These are phyloP conservation scores for Ascochyta pisi DNA, from an alignment of 2,329 filamentous ascomycete species.

Conservation along the genomic window DNA sequence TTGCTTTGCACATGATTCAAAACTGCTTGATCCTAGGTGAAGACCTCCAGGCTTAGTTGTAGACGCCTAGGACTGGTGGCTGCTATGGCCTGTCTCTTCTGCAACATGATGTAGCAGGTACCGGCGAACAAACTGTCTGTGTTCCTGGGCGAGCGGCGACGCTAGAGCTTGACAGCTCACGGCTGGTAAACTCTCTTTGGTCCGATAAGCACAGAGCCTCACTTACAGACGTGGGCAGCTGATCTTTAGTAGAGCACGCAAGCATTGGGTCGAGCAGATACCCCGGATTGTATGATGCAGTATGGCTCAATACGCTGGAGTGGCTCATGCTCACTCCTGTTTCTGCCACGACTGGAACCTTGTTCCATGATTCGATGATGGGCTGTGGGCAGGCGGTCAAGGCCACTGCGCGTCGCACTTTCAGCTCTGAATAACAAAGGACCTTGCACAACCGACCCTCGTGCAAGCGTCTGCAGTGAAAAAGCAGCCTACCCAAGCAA, in stretches of 20 bases:
- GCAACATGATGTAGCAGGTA: neutral
- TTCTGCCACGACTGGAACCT: slow-evolving; percentile 15
- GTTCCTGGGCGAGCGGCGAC: slow-evolving; percentile 25
- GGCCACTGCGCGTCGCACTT: slow-evolving; percentile 4
- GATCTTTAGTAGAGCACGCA: slow-evolving; percentile 8
- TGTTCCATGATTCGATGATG: slow-evolving; percentile 21
- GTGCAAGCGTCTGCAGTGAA: slow-evolving; percentile 11
- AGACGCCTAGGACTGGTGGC: too few species aligned
- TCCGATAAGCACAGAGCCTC: slow-evolving; percentile 29
- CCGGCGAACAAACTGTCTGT: neutral
- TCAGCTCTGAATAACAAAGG: slow-evolving; percentile 13
- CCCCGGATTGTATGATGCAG: slow-evolving; percentile 14
- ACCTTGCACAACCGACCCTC: neutral
- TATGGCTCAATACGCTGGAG: slow-evolving; percentile 3
- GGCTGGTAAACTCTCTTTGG: slow-evolving; percentile 23
- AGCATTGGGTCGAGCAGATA: slow-evolving; percentile 12
- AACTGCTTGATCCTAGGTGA: too few species aligned
- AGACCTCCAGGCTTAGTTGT: too few species aligned
- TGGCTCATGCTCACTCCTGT: slow-evolving; percentile 18
- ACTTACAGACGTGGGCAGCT: slow-evolving; percentile 26
- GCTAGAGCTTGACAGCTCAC: slow-evolving; percentile 24
- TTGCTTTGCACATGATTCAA: too few species aligned
- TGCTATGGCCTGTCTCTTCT: too few species aligned
- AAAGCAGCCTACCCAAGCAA: neutral
- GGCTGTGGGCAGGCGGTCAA: slow-evolving; percentile 19